These are phyloP conservation scores for Cystobasidium onofrii DNA, from an alignment of 768 basidiomycete species.

Conservation along the genomic window DNA sequence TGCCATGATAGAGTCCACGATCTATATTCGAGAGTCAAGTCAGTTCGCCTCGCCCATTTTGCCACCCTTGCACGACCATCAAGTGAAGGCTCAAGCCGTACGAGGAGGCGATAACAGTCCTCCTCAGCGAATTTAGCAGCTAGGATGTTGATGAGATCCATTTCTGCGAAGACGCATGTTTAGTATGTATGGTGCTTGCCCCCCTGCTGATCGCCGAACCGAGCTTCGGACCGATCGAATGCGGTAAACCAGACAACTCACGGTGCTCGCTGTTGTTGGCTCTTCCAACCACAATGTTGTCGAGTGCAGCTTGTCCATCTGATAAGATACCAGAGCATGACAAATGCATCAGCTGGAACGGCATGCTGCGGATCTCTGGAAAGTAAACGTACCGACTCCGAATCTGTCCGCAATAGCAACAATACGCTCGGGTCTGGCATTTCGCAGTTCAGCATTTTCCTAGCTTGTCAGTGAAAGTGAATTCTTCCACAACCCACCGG, in stretches of 20 bases:
- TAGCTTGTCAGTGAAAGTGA: not conserved
- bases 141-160: slow-evolving; percentile 85
- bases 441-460: slow-evolving; percentile 67
- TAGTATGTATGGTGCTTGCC: too few relatives aligned
- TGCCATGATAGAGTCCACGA: slow-evolving; percentile 95
- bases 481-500: not conserved
- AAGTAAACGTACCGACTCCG: slow-evolving; percentile 63
- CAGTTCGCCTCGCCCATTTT: not conserved
- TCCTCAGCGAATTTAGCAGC: slow-evolving; percentile 82
- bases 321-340: slow-evolving; percentile 57
- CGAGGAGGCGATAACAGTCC: slow-evolving; percentile 33
- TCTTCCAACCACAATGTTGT: slow-evolving; percentile 53
- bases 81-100: slow-evolving; percentile 49
- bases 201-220: too few relatives aligned
- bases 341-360: slow-evolving; percentile 50
- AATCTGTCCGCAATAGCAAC: slow-evolving; percentile 83
- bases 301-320: slow-evolving; percentile 50
- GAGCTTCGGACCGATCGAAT: not conserved
- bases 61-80: not conserved
- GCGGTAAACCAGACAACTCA: slow-evolving; percentile 42
- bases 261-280: slow-evolving; percentile 91
- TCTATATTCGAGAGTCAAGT: slow-evolving; percentile 52
- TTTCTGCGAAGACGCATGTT: slow-evolving; percentile 46
- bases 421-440: slow-evolving; percentile 89
- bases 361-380: slow-evolving; percentile 37